Evolutionary conservation across 164 flowering plant species (phyloP).

Genomic region (Aristolochia fimbriata): DNA sequence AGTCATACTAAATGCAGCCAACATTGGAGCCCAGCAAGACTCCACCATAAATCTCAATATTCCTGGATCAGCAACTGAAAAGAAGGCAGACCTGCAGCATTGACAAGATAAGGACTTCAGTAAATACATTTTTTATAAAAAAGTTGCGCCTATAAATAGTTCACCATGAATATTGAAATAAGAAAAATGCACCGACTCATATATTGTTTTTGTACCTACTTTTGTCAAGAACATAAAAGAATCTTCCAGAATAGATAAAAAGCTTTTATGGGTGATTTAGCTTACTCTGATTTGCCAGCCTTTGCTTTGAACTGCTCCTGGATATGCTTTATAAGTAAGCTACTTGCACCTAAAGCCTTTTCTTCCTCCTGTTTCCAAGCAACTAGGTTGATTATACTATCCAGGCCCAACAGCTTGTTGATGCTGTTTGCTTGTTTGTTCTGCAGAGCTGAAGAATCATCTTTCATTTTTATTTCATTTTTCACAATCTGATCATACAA

Average conservation of each 20-base stretch:
- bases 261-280: neutral
- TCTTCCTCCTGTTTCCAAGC: conserved; percentile 88
- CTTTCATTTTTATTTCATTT: conserved; percentile 96
- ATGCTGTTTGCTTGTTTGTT: conserved; percentile 83
- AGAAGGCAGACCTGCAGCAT: conserved; percentile 64
- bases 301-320: conserved; percentile 95
- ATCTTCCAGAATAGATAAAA: no score
- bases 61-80: conserved; percentile 69
- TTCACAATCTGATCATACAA: conserved; percentile 90
- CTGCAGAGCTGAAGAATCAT: conserved; percentile 64
- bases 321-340: conserved; percentile 75
- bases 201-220: no score
- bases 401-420: conserved; percentile 84
- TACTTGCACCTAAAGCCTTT: conserved; percentile 89
- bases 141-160: no score
- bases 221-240: no score
- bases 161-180: no score
- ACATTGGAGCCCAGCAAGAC: conserved; percentile 99
- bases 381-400: conserved; percentile 84
- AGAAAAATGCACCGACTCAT: no score
- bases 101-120: neutral
- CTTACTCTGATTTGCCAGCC: conserved; percentile 92
- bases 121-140: neutral
- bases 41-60: conserved; percentile 96
- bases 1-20: conserved; percentile 95